Conservation (phyloP, 371 early-diverging fungal genomes). For the Haplosporangium sp. region DNA sequence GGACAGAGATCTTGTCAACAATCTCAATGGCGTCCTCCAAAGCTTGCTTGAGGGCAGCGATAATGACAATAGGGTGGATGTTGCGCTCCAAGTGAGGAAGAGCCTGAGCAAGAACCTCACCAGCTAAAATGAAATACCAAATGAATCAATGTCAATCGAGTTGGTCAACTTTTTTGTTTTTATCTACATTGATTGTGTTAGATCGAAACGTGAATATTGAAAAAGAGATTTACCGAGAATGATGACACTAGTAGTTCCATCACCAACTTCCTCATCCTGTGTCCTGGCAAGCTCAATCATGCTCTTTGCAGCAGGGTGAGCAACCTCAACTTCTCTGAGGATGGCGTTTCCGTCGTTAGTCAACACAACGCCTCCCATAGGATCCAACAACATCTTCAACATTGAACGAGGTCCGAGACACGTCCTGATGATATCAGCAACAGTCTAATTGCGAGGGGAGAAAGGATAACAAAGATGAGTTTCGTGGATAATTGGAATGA, state of each 20-base stretch:
- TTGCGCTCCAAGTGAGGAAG: constrained; percentile 95
- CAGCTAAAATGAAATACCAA: constrained; percentile 70
- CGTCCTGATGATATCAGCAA: constrained; percentile 98
- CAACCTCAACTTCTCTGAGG: constrained; percentile 99
- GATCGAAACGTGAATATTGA: neutral
- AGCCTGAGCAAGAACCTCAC: constrained; percentile 95
- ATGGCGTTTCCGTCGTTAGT: constrained; percentile 99
- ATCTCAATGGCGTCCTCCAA: constrained; percentile 91
- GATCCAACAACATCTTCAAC: constrained; percentile 99
- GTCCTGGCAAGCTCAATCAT: constrained; percentile 99
- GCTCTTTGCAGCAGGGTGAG: constrained; percentile 99
- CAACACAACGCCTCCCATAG: constrained; percentile 99
- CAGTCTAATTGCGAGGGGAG: constrained; percentile 72
- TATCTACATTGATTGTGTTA: neutral
- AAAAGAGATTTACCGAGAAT: constrained; percentile 84
- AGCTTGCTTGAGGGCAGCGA: constrained; percentile 92
- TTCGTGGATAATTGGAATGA: neutral
- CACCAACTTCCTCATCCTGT: constrained; percentile 99
- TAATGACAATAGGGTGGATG: constrained; percentile 99
- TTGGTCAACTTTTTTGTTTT: neutral
- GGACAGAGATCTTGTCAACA: constrained; percentile 85
- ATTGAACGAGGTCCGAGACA: constrained; percentile 99
- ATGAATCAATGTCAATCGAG: neutral
- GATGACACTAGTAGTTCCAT: constrained; percentile 99
- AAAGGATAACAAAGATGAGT: neutral